Evolutionary conservation across 2,329 filamentous ascomycete species (phyloP), one percentile per base, ranked within the genome.

Genomic region (Bimuria novae-zelandiae): DNA sequence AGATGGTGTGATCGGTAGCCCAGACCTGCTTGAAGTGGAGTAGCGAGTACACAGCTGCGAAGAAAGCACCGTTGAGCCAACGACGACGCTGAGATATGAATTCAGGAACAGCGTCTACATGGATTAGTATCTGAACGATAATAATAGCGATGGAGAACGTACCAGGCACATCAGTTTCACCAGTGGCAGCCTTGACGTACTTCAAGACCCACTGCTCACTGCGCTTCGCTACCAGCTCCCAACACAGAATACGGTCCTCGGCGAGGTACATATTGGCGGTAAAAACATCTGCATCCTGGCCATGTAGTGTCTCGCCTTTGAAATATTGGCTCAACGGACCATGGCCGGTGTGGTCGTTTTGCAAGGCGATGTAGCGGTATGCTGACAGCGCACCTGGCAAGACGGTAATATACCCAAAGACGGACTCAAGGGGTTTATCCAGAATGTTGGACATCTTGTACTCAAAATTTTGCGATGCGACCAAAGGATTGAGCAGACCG

Each of bases 361-460:
- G 94, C 58, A 99, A 77, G 2, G 94, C 94, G 64, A 97, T 90
- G 74, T 96, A 99, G 36, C 95, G 85, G 72, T 99, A 99, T 1
- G 94, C 94, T 70, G 90, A 96, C 47, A 99, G 83, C 0, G 94
- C 94, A 75, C 94, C 95, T 0, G 94, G 95, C 60, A 99, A 79
- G 63, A 99, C 94, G 5, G 93, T 97, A 63, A 99, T 99, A 71
- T 97, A 99, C 1, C 94, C 94, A 72, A 99, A 99, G 0, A 96
- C 93, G 0, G 91, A 96, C 73, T 99, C 94, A 2, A 99, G 80
- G 0, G 94, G 94, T 75, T 99, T 99, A 73, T 99, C 94, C 22
- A 99, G 81, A 66, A 99, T 99, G 67, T 99, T 99, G 35, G 92
- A 96, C 91, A 99, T 97, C 76, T 99, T 99, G 80, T 99, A 99